Base-by-base conservation (phyloP, 2,329 filamentous ascomycete genomes). In the Penicillium freii region DNA sequence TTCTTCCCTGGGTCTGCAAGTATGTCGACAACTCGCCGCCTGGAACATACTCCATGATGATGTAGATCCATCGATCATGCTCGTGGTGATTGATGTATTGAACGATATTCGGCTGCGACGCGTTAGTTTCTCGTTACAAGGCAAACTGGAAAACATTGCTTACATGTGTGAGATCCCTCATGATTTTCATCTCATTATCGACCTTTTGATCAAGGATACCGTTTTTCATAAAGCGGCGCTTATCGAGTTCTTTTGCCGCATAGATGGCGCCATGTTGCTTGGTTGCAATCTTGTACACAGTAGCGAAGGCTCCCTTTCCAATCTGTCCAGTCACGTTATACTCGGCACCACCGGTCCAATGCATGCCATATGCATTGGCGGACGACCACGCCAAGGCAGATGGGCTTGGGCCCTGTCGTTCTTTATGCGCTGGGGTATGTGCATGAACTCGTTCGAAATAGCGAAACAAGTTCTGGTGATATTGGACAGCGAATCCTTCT, bases 151-250 rank as follows among this genome's bases (percentile, higher is more conserved):
- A 34, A 34, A 11, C 4, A 47, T 27, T 17, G 61, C 88, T 82
- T 78, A 92, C 89, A 78, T 99, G 94, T 53, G 87, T 81, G 51
- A 97, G 83, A 53, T 82, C 84, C 68, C 88, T 86, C 91, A 99
- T 97, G 66, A 99, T 97, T 63, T 86, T 89, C 88, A 99, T 93
- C 77, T 99, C 94, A 67, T 95, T 97, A 70, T 97, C 91, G 15
- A 97, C 89, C 73, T 95, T 96, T 64, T 92, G 88, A 68, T 96
- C 92, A 23, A 96, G 76, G 21, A 92, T 81, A 2, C 92, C 92
- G 66, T 96, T 94, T 77, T 96, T 96, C 80, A 96, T 90, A 70
- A 97, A 96, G 19, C 87, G 87, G 51, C 90, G 86, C 77, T 97
- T 97, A 74, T 97, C 92, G 4, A 99, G 84, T 74, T 97, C 92